Evolutionary conservation across 1,284 basidiomycete genomes (phyloP).

Genomic region (Leccinum angustisporum): DNA sequence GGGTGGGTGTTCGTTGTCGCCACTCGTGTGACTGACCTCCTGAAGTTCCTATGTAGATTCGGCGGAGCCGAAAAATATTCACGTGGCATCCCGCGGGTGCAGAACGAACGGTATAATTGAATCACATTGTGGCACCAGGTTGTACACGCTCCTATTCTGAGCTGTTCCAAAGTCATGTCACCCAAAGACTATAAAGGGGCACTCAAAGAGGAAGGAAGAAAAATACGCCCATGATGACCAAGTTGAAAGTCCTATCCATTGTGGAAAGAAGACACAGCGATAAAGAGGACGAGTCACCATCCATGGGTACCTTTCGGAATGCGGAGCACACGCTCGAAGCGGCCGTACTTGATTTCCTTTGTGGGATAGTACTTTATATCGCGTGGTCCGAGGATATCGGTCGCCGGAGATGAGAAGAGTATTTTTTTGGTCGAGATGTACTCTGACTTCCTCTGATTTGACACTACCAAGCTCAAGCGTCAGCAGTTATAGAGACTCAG

Average conservation of each 20-base stretch:
- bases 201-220: neutral
- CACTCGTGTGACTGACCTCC: no score
- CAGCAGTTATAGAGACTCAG: slow-evolving; percentile 29
- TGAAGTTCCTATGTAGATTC: no score
- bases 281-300: slow-evolving; percentile 22
- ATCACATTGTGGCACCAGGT: no score
- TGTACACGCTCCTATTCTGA: no score
- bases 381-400: slow-evolving; percentile 25
- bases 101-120: no score
- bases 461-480: slow-evolving; percentile 31
- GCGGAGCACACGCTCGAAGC: slow-evolving; percentile 29
- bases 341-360: slow-evolving; percentile 35
- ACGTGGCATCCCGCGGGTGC: no score
- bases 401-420: slow-evolving; percentile 32
- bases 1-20: no score
- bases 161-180: neutral
- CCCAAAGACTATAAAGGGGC: slow-evolving; percentile 4
- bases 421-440: slow-evolving; percentile 26
- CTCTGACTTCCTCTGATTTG: slow-evolving; percentile 31
- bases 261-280: no score
- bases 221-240: neutral
- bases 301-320: slow-evolving; percentile 35
- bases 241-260: no score
- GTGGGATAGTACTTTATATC: slow-evolving; percentile 20
- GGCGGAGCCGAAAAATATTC: no score